A percentile compares a stretch with the other conserved stretches of the same genome.
Evolutionary conservation across 2,329 filamentous ascomycete species (phyloP).

Genomic region (Fusarium sp.): DNA sequence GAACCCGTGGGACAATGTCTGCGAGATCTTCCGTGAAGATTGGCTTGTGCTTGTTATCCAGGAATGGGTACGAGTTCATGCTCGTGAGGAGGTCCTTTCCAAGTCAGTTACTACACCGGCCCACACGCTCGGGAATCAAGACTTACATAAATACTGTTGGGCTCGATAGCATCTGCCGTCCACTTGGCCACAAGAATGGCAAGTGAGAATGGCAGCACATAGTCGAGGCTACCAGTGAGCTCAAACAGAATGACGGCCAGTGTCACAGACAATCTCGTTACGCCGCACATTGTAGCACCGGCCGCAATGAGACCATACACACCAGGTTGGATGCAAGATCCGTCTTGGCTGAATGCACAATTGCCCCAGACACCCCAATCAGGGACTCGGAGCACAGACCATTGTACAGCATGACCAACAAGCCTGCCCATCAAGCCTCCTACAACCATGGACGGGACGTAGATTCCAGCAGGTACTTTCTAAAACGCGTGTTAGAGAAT

Average conservation of each 20-base stretch:
- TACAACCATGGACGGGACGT: constrained; percentile 98
- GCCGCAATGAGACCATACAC: constrained; percentile 96
- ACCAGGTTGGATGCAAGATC: constrained; percentile 93
- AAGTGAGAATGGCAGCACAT: constrained; percentile 93
- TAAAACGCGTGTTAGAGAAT: constrained; percentile 48
- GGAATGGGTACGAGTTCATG: constrained; percentile 96
- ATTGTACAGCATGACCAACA: constrained; percentile 87
- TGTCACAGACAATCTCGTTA: constrained; percentile 92
- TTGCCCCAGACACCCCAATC: constrained; percentile 78
- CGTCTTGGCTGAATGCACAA: constrained; percentile 77
- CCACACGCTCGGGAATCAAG: too few species aligned
- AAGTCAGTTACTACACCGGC: constrained; percentile 21
- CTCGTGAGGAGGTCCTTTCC: constrained; percentile 86
- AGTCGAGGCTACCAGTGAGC: constrained; percentile 92
- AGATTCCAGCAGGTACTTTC: constrained; percentile 96
- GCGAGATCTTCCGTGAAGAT: constrained; percentile 89
- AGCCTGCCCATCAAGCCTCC: constrained; percentile 91
- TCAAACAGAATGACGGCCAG: constrained; percentile 96
- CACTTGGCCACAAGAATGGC: constrained; percentile 96
- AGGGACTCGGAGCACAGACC: constrained; percentile 79
- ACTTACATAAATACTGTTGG: constrained; percentile 88
- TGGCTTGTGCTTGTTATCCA: constrained; percentile 96
- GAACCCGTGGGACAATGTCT: constrained; percentile 84
- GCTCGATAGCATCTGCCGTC: constrained; percentile 96
- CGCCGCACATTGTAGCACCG: constrained; percentile 97